Percentiles rank a stretch among this genome's conserved stretches.
These are phyloP conservation scores for Haplosporangium sp. DNA, from an alignment of 371 early-diverging fungal species.

Conservation along the genomic window DNA sequence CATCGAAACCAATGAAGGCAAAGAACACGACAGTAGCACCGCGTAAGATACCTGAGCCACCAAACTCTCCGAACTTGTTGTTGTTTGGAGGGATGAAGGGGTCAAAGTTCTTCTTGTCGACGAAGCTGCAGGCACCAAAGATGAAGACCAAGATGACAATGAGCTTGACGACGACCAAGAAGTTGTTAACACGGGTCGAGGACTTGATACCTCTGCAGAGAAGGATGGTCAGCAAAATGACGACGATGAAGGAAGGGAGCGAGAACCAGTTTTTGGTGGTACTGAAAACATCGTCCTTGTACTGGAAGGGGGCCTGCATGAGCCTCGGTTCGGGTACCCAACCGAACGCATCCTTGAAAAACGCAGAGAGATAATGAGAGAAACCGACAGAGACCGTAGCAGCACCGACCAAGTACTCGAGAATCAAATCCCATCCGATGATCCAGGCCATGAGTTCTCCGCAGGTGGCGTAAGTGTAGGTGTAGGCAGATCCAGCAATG, in stretches of 20 bases:
- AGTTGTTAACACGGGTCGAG: slow-evolving; percentile 75
- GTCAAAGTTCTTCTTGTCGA: slow-evolving; percentile 73
- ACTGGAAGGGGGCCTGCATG: slow-evolving; percentile 72
- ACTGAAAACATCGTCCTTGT: slow-evolving; percentile 60
- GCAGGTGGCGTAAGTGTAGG: slow-evolving; percentile 88
- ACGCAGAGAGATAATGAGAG: slow-evolving; percentile 79
- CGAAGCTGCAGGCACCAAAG: slow-evolving; percentile 68
- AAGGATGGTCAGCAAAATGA: slow-evolving; percentile 67
- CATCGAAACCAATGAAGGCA: slow-evolving; percentile 92
- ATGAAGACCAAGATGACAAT: slow-evolving; percentile 83
- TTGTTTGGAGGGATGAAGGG: slow-evolving; percentile 84
- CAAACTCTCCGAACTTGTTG: slow-evolving; percentile 66
- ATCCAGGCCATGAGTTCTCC: slow-evolving; percentile 87
- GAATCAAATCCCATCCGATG: slow-evolving; percentile 86
- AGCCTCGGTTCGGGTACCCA: slow-evolving; percentile 59
- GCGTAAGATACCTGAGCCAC: slow-evolving; percentile 77
- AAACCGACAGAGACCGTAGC: slow-evolving; percentile 78
- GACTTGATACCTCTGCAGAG: slow-evolving; percentile 79
- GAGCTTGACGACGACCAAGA: slow-evolving; percentile 80
- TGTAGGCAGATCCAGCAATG: slow-evolving; percentile 85
- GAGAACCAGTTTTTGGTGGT: slow-evolving; percentile 72
- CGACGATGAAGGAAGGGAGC: slow-evolving; percentile 77
- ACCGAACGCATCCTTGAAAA: slow-evolving; percentile 72
- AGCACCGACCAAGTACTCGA: slow-evolving; percentile 86
- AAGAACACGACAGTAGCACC: slow-evolving; percentile 88